phyloP scores from a whole-genome alignment of 306 rosid species.

The Acacia crassicarpa region DNA sequence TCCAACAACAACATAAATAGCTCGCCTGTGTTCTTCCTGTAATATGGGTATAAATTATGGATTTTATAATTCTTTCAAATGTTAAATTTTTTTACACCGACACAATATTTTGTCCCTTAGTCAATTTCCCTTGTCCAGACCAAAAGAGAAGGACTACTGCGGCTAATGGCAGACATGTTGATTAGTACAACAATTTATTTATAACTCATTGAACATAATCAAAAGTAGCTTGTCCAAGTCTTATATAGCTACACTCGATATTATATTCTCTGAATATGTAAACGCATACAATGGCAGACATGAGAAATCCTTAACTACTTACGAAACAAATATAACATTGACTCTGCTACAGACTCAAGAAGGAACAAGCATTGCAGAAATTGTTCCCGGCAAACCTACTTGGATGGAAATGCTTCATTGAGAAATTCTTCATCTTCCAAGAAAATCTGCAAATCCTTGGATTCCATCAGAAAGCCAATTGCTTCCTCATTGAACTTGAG shows the following conservation, averaged over 20 bases:
- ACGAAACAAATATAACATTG: not conserved
- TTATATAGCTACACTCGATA: not conserved
- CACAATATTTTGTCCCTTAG: not conserved
- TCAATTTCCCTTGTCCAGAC: not conserved
- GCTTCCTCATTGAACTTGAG: constrained; percentile 57
- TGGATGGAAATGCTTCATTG: constrained; percentile 37
- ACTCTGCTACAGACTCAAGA: not conserved
- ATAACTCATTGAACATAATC: not conserved
- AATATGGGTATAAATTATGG: not conserved
- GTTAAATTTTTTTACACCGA: constrained; percentile 8
- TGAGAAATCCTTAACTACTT: not conserved
- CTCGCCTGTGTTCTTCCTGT: constrained; percentile 24
- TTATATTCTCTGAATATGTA: not conserved
- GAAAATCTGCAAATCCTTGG: constrained; percentile 62
- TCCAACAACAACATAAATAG: not conserved
- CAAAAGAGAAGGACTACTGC: no score
- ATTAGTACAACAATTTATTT: not conserved
- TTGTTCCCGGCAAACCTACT: constrained; percentile 9
- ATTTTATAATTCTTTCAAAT: constrained; percentile 16
- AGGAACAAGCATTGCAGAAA: not conserved
- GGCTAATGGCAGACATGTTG: no score
- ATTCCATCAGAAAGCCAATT: constrained; percentile 59
- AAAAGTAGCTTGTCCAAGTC: not conserved
- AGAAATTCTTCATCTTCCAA: constrained; percentile 65
- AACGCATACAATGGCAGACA: not conserved